Percentiles rank a stretch among this genome's conserved stretches.
phyloP scores from a whole-genome alignment of 2,329 filamentous ascomycete species.

The Pseudogymnoascus sp. region DNA sequence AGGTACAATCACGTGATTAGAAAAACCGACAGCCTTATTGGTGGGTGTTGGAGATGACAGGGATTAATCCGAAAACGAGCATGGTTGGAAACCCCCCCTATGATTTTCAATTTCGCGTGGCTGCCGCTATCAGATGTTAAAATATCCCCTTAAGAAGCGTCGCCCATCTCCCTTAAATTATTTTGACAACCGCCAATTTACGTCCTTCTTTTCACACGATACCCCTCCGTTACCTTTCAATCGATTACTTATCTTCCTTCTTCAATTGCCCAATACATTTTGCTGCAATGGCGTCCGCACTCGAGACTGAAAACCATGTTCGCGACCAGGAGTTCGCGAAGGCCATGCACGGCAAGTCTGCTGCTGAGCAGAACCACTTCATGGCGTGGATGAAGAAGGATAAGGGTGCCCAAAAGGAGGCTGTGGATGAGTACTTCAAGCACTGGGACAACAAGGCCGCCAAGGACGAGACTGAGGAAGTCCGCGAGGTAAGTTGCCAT shows the following conservation, averaged over 20 bases:
- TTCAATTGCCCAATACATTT: slow-evolving; percentile 1
- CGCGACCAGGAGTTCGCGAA: slow-evolving; percentile 90
- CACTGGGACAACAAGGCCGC: slow-evolving; percentile 84
- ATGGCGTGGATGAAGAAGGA: slow-evolving; percentile 83
- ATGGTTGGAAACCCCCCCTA: background rate
- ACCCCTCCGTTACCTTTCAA: background rate
- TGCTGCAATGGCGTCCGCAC: slow-evolving; percentile 24
- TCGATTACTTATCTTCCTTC: background rate
- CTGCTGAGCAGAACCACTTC: slow-evolving; percentile 63
- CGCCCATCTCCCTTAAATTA: background rate
- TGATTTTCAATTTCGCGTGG: slow-evolving; percentile 8
- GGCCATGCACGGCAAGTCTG: slow-evolving; percentile 68
- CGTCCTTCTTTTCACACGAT: slow-evolving; percentile 7
- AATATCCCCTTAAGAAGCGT: slow-evolving; percentile 6
- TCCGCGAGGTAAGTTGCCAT: slow-evolving; percentile 56
- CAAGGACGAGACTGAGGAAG: slow-evolving; percentile 72
- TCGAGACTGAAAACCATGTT: slow-evolving; percentile 74
- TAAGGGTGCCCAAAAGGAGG: slow-evolving; percentile 66
- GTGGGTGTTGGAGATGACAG: background rate
- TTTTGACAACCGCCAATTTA: slow-evolving; percentile 5
- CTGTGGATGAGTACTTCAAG: slow-evolving; percentile 90
- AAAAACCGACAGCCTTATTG: background rate
- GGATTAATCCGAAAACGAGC: slow-evolving; percentile 6
- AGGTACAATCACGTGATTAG: background rate
- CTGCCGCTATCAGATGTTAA: slow-evolving; percentile 9